phyloP scores from a whole-genome alignment of 1,284 basidiomycete genomes.

The Ganoderma multipileum region DNA sequence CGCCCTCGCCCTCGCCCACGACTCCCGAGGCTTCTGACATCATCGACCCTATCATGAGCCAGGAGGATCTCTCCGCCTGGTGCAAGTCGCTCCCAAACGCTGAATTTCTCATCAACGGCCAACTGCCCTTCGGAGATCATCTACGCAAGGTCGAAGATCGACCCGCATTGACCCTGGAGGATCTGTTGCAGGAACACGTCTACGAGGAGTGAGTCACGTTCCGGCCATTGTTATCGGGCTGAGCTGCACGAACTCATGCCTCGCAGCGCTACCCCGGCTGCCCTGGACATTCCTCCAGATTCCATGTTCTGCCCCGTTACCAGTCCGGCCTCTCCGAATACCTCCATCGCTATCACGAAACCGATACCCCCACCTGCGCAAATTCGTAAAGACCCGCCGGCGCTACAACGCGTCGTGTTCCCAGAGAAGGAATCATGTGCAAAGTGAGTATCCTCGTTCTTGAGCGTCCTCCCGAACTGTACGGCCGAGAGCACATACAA shows the following conservation, averaged over 20 bases:
- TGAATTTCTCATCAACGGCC: conserved; percentile 42
- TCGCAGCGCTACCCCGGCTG: conserved; percentile 22
- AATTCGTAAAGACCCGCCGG: conserved; percentile 56
- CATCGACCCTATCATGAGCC: conserved; percentile 53
- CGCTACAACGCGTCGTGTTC: conserved; percentile 64
- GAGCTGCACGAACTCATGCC: conserved; percentile 28
- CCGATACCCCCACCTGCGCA: conserved; percentile 63
- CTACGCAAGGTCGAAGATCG: conserved; percentile 48
- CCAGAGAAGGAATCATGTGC: conserved; percentile 77
- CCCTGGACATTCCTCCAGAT: conserved; percentile 17
- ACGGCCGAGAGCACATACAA: neutral
- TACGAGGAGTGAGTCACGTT: conserved; percentile 69
- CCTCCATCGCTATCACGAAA: conserved; percentile 47
- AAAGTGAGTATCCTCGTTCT: conserved; percentile 56
- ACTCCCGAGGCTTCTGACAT: conserved; percentile 71
- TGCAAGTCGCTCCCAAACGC: conserved; percentile 54
- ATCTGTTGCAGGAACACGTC: conserved; percentile 72
- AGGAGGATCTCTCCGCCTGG: conserved; percentile 65
- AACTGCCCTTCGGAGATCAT: conserved; percentile 31
- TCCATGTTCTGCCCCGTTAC: conserved; percentile 30
- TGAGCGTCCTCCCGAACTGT: neutral
- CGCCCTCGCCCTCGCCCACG: conserved; percentile 73
- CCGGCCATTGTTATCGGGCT: conserved; percentile 18
- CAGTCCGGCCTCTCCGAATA: conserved; percentile 22
- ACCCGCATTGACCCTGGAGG: conserved; percentile 68